Conservation (phyloP, 1,284 basidiomycete species). For the Violaceomyces palustris region DNA sequence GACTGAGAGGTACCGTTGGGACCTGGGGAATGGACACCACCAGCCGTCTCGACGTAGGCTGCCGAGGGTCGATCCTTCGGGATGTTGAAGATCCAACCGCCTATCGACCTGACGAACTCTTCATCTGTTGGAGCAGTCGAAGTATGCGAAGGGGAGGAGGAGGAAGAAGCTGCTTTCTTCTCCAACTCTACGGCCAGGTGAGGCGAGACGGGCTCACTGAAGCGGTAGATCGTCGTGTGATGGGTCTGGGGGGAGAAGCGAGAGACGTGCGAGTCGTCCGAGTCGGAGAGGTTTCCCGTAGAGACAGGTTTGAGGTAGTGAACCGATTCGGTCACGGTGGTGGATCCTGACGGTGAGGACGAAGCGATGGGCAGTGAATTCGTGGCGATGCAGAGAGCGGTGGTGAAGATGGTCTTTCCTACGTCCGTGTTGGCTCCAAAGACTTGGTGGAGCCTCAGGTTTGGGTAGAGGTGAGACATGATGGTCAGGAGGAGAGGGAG, state of each 20-base stretch:
- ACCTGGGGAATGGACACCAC: slow-evolving; percentile 89
- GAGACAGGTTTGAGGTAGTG: slow-evolving; percentile 51
- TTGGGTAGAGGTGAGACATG: slow-evolving; percentile 32
- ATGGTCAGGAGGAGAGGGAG: no score
- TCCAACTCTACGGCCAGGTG: slow-evolving; percentile 76
- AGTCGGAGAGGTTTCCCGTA: slow-evolving; percentile 34
- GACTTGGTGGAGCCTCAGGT: slow-evolving; percentile 40
- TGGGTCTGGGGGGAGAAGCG: slow-evolving; percentile 40
- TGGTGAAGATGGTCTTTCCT: slow-evolving; percentile 52
- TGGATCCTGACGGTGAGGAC: no score
- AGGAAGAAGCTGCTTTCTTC: slow-evolving; percentile 54
- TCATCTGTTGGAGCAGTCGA: slow-evolving; percentile 59
- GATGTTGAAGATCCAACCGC: slow-evolving; percentile 64
- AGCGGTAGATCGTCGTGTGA: slow-evolving; percentile 74
- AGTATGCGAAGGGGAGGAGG: no score
- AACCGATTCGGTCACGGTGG: slow-evolving; percentile 6
- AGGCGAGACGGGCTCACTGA: slow-evolving; percentile 83
- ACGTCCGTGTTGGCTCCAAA: slow-evolving; percentile 53
- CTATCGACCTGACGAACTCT: slow-evolving; percentile 66
- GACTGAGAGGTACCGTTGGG: slow-evolving; percentile 76
- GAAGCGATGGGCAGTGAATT: slow-evolving; percentile 14
- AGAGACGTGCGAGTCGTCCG: slow-evolving; percentile 40
- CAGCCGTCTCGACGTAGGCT: slow-evolving; percentile 88
- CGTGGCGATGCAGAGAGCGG: slow-evolving; percentile 45
- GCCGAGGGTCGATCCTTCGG: no score